Base-by-base conservation (phyloP, 169 alveolate species). In the Plasmodium vivax region DNA sequence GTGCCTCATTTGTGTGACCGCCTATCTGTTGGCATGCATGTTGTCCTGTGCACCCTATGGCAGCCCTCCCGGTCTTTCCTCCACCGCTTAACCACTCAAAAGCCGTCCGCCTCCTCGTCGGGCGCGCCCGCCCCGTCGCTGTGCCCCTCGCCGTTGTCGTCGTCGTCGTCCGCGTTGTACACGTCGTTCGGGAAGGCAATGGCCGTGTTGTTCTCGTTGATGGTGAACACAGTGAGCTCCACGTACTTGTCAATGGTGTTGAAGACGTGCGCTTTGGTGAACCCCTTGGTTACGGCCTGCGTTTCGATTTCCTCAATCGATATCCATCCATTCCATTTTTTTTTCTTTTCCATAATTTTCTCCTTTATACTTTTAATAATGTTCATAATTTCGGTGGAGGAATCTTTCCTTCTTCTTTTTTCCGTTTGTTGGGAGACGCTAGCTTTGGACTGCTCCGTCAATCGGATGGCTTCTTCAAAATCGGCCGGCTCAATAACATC, bases 401-500 rank as follows among this genome's bases (percentile, higher is more conserved):
- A 83, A 62, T 94, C 93, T 36, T 62, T 95, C 38, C 95, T 87
- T 83, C 92, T 94, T 82, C 95, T 88, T 19, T 88, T 81, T 81
- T 93, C 94, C 16, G 96, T 92, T 84, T 97, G 98, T 68, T 34
- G 77, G 34, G 97, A 96, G 10, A 98, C 98, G 91, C 98, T 96
- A 41, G 92, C 96, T 92, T 98, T 95, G 94, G 98, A 95, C 54
- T 96, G 98, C 56, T 98, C 99, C 88, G 98, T 98, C 68, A 99
- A 97, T 94, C 99, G 96, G 23, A 98, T 94, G 19, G 99, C 99
- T 93, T 99, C 99, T 88, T 98, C 99, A 62, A 99, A 98, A 97
- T 99, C 99, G 30, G 97, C 95, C 95, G 98, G 94, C 56, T 96
- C 97, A 1, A 99, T 99, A 19, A 81, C 96, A 83, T 98, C 98